Conservation (phyloP, 495 filamentous ascomycete species). For the Talaromyces trachyspermus region DNA sequence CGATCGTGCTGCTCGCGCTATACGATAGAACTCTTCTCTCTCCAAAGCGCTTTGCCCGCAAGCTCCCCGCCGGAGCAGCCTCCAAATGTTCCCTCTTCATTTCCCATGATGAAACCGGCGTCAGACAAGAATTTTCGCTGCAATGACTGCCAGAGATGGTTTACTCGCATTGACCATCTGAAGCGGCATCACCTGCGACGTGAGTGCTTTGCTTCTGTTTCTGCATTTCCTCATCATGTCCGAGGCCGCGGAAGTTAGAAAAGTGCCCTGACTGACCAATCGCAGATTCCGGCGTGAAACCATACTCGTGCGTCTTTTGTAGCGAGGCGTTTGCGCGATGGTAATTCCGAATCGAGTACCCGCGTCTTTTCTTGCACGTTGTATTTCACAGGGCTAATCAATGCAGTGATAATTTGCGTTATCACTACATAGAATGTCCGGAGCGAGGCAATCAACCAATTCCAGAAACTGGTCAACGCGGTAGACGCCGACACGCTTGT, state of each 20-base stretch:
- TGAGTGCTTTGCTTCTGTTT: slow-evolving; percentile 19
- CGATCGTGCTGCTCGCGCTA: too few species aligned
- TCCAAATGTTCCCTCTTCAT: slow-evolving; percentile 9
- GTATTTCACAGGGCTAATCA: slow-evolving; percentile 1
- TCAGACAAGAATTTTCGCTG: slow-evolving; percentile 41
- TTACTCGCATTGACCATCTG: slow-evolving; percentile 43
- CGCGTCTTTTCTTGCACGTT: too few species aligned
- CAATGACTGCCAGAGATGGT: slow-evolving; percentile 38
- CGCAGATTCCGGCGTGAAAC: slow-evolving; percentile 39
- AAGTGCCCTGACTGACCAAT: background rate
- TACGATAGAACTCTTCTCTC: too few species aligned
- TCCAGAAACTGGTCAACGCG: slow-evolving; percentile 40
- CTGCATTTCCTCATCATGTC: background rate
- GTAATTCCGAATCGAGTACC: slow-evolving; percentile 14
- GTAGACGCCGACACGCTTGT: slow-evolving; percentile 39
- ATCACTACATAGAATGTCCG: slow-evolving; percentile 37
- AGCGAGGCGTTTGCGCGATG: slow-evolving; percentile 39
- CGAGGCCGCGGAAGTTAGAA: background rate
- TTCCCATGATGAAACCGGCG: slow-evolving; percentile 28
- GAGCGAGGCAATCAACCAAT: slow-evolving; percentile 35
- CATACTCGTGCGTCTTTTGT: slow-evolving; percentile 40
- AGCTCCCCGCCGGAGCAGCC: background rate
- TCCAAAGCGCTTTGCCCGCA: too few species aligned
- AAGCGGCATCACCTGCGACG: slow-evolving; percentile 42
- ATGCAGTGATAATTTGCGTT: slow-evolving; percentile 38